phyloP scores from a whole-genome alignment of 2,329 filamentous ascomycete species.

The Colletotrichum tamarilloi region DNA sequence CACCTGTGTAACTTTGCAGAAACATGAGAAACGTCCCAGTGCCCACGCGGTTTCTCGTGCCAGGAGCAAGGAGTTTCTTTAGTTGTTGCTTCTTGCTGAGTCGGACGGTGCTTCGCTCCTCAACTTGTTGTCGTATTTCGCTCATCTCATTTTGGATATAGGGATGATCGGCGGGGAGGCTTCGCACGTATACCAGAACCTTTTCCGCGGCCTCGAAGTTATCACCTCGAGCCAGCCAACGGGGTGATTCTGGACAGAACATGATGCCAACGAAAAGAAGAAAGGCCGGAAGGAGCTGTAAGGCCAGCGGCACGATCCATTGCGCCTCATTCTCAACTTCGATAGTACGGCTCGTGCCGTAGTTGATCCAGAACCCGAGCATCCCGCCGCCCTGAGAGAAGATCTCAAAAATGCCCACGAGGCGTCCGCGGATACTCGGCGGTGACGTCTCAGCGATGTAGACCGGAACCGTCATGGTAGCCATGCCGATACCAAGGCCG shows the following conservation, averaged over 20 bases:
- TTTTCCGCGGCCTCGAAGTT: constrained; percentile 50
- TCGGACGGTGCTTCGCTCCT: constrained; percentile 51
- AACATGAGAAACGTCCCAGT: constrained; percentile 64
- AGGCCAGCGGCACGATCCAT: constrained; percentile 55
- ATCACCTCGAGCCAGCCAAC: constrained; percentile 48
- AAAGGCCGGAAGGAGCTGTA: constrained; percentile 53
- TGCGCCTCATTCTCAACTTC: constrained; percentile 37
- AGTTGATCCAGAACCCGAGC: constrained; percentile 57
- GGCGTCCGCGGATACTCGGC: constrained; percentile 60
- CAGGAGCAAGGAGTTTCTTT: constrained; percentile 48
- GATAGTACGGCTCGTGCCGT: constrained; percentile 36
- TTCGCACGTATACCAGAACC: constrained; percentile 50
- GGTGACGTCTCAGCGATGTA: constrained; percentile 57
- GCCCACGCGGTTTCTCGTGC: constrained; percentile 56
- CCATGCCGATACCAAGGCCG: constrained; percentile 62
- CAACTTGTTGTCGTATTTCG: constrained; percentile 68
- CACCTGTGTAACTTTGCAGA: constrained; percentile 50
- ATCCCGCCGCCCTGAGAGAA: constrained; percentile 57
- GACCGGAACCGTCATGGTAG: constrained; percentile 58
- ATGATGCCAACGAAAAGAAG: constrained; percentile 47
- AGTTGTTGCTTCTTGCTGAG: constrained; percentile 43
- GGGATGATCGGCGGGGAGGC: constrained; percentile 29
- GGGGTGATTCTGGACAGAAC: constrained; percentile 53
- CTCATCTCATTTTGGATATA: constrained; percentile 57
- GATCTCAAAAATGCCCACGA: constrained; percentile 64